Evolutionary conservation across 495 filamentous ascomycete genomes (phyloP), one percentile per base, ranked within the genome.

Genomic region (Penicillium soppii): DNA sequence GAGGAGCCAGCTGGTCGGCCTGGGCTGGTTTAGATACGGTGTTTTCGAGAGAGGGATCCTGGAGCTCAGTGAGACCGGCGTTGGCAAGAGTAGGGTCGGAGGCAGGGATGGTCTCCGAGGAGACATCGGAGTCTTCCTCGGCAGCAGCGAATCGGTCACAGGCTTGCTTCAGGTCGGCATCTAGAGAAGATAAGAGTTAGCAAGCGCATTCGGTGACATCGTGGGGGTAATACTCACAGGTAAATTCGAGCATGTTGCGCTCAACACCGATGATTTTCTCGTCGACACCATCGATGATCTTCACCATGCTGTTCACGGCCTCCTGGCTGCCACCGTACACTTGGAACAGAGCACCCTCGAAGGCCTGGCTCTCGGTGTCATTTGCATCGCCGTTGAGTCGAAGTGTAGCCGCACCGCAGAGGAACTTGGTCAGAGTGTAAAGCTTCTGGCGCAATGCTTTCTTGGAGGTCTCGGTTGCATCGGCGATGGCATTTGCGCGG

Each of bases 281-380:
- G 27, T 89, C 82, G 20, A 79, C 81, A 21, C 92, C 94, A 38
- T 90, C 76, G 47, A 95, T 87, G 32, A 99, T 74, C 71, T 90
- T 95, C 56, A 90, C 65, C 76, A 95, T 92, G 10, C 89, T 82
- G 29, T 79, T 74, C 13, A 99, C 89, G 15, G 91, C 92, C 57
- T 80, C 78, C 41, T 87, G 80, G 56, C 91, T 87, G 25, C 95
- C 95, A 17, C 83, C 86, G 68, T 99, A 99, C 32, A 97, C 86
- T 59, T 89, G 78, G 43, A 92, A 83, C 35, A 99, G 77, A 22
- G 94, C 86, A 43, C 89, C 90, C 70, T 99, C 95, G 52, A 97
- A 87, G 36, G 91, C 94, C 69, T 82, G 82, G 60, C 82, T 89
- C 69, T 96, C 90, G 3, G 74, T 65, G 16, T 83, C 77, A 58